Conservation (phyloP, 2,329 filamentous ascomycete species). For the Biscogniauxia sp. region DNA sequence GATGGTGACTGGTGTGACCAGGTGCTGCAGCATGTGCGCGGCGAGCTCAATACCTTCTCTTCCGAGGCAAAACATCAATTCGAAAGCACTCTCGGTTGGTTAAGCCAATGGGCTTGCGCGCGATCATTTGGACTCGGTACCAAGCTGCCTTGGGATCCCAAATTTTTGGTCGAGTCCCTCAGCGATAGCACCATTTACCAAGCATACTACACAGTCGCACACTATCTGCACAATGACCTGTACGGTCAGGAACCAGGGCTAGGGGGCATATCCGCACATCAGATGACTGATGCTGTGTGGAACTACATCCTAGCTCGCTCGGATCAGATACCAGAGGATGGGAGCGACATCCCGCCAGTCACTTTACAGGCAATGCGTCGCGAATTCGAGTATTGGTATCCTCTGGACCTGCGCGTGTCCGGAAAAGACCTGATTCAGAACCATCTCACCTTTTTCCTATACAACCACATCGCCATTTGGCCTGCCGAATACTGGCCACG, state of each 20-base stretch:
- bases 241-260: slow-evolving; percentile 1
- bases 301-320: background rate
- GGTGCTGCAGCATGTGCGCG: background rate
- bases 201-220: slow-evolving; percentile 7
- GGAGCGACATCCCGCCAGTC: background rate
- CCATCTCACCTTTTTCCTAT: slow-evolving; percentile 93
- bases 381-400: slow-evolving; percentile 97
- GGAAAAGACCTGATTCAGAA: slow-evolving; percentile 94
- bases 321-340: background rate
- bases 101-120: slow-evolving; percentile 4
- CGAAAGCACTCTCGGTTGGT: slow-evolving; percentile 5
- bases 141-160: slow-evolving; percentile 3
- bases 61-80: slow-evolving; percentile 3
- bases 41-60: slow-evolving; percentile 6
- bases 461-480: slow-evolving; percentile 89
- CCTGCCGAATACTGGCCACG: slow-evolving; percentile 83
- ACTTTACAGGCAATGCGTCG: slow-evolving; percentile 63
- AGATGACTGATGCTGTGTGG: slow-evolving; percentile 3
- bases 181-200: slow-evolving; percentile 8
- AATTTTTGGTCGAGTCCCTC: slow-evolving; percentile 2
- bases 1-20: slow-evolving; percentile 1
- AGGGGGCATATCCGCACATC: background rate
- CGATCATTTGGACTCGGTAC: slow-evolving; percentile 3
- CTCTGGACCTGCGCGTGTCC: slow-evolving; percentile 80
- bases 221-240: slow-evolving; percentile 4